phyloP scores from a whole-genome alignment of 148 eudicot genomes.

The Nyssa sinensis region DNA sequence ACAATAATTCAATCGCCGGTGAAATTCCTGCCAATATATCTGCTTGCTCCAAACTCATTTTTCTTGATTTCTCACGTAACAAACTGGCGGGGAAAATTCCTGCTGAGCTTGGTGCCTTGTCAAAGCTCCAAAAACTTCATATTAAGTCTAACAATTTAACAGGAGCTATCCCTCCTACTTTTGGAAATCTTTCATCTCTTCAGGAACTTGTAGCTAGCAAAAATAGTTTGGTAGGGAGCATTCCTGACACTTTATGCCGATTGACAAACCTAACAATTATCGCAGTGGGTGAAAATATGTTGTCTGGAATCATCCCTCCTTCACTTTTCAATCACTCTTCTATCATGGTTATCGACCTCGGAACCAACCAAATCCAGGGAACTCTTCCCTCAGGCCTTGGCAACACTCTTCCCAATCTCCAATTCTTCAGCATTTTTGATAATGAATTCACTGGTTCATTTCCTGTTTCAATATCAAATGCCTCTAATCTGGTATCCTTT shows the following conservation, averaged over 20 bases:
- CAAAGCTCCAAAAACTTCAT: not conserved
- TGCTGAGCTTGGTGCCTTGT: not conserved
- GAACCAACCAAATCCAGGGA: not conserved
- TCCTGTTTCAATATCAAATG: not conserved
- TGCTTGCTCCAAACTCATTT: not conserved
- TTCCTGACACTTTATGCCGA: not conserved
- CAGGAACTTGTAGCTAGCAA: too few relatives aligned
- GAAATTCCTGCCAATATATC: not conserved
- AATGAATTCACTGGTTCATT: not conserved
- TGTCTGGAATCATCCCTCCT: not conserved
- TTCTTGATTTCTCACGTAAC: not conserved
- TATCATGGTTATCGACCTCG: not conserved
- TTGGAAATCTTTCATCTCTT: not conserved
- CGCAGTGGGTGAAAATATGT: not conserved
- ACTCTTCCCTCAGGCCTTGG: not conserved
- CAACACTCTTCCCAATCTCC: not conserved
- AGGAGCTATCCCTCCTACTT: not conserved
- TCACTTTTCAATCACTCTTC: not conserved
- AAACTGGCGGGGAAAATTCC: not conserved
- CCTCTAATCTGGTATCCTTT: not conserved
- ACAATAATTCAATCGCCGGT: not conserved
- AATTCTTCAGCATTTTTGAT: not conserved
- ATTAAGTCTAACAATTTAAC: slow-evolving; percentile 1
- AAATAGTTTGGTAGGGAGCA: not conserved
- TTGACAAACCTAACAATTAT: not conserved